Evolutionary conservation across 2,329 filamentous ascomycete genomes (phyloP), one percentile per base, ranked within the genome.

Genomic region (Paraconiothyrium brasiliense): DNA sequence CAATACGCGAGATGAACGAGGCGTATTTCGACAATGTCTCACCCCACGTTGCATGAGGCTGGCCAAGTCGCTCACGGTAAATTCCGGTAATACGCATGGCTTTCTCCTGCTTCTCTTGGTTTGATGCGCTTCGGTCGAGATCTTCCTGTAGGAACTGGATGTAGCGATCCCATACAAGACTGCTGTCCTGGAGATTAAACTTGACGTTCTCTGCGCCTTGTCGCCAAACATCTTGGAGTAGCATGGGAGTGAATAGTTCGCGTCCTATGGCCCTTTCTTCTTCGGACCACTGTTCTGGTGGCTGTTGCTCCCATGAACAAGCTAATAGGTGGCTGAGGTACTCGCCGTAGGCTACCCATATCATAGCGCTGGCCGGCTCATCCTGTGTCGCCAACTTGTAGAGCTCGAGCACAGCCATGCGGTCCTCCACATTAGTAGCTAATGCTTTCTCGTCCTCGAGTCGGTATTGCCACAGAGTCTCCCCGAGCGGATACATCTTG

Each of bases 91-190:
- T 86, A 8, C 54, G 32, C 43, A 56, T 48, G 30, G 54, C 54
- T 71, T 87, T 86, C 63, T 86, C 84, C 16, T 92, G 82, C 58
- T 84, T 84, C 11, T 76, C 86, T 82, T 73, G 86, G 80, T 66
- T 71, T 51, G 70, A 84, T 72, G 67, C 86, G 74, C 67, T 86
- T 78, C 57, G 85, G 81, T 79, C 84, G 22, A 94, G 84, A 67
- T 91, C 86, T 67, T 91, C 87, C 75, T 90, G 84, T 74, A 93
- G 85, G 50, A 93, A 85, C 57, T 89, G 87, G 47, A 92, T 84
- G 85, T 91, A 94, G 66, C 89, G 88, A 73, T 94, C 87, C 92
- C 92, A 96, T 11, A 95, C 84, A 59, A 88, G 79, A 73, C 93
- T 89, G 72, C 92, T 94, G 75, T 93, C 91, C 72, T 87, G 87